These are phyloP conservation scores for Exsudoporus floridanus DNA, from an alignment of 1,284 basidiomycete genomes.

Conservation along the genomic window DNA sequence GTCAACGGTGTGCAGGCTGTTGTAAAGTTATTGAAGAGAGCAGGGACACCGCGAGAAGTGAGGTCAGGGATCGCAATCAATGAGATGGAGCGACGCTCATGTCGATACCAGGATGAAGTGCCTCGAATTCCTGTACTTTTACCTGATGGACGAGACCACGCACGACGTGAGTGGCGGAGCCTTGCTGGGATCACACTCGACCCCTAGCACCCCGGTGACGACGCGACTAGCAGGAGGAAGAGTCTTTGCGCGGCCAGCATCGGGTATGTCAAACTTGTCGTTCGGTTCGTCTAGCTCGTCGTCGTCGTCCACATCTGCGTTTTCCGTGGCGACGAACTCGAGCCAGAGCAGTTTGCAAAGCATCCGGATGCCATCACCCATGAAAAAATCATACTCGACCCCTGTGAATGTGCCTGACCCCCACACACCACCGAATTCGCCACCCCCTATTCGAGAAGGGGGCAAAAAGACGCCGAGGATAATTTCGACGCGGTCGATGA, in stretches of 20 bases:
- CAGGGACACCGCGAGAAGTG: conserved; percentile 78
- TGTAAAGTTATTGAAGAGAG: conserved; percentile 80
- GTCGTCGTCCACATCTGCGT: conserved; percentile 44
- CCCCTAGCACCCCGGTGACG: conserved; percentile 31
- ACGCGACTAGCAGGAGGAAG: conserved; percentile 23
- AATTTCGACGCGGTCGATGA: conserved; percentile 46
- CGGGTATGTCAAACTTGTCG: conserved; percentile 32
- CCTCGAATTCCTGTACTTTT: conserved; percentile 89
- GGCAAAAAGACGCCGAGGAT: conserved; percentile 20
- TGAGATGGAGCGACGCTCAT: not conserved
- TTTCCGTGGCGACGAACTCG: conserved; percentile 42
- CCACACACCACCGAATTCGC: conserved; percentile 37
- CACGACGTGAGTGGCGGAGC: conserved; percentile 12
- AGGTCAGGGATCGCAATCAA: conserved; percentile 49
- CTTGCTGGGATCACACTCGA: conserved; percentile 18
- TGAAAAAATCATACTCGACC: conserved; percentile 35
- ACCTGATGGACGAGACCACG: conserved; percentile 76
- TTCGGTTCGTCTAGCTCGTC: conserved; percentile 37
- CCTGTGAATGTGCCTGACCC: conserved; percentile 15
- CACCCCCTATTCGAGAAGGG: conserved; percentile 24
- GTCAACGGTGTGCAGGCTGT: conserved; percentile 74
- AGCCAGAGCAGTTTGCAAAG: conserved; percentile 36
- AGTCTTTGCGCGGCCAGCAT: conserved; percentile 28
- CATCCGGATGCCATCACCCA: conserved; percentile 24
- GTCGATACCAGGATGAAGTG: conserved; percentile 79